Base-by-base conservation (phyloP, 176 grass and related monocot species). In the Carex scoparia region DNA sequence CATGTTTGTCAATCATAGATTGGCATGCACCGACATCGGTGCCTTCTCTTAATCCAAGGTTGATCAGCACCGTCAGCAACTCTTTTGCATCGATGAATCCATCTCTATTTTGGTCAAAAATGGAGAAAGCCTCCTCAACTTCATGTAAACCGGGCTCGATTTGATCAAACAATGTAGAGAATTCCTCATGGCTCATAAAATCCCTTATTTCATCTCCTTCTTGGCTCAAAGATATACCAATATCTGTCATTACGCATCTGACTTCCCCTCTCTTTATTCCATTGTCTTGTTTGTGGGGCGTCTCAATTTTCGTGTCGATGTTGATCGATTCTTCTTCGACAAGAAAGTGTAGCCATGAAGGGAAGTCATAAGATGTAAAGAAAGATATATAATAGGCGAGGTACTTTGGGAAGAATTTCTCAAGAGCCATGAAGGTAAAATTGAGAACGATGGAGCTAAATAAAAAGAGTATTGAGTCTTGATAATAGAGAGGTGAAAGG, bases 141-240 rank as follows among this genome's bases (percentile, higher is more conserved):
- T 98, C 95, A 11, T 65, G 82, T 80, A 98, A 88, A 69, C 95
- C 94, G 2, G 95, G 92, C 82, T 98, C 95, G 3, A 85, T 90
- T 79, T 90, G 86, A 35, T 94, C 92, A 62, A 98, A 98, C 61
- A 98, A 23, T 10, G 37, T 16, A 0, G 40, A n/a, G 10, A 88
- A 81, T 42, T 98, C 89, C 49, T 44, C 59, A 65, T n/a, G 64
- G 51, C 84, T 82, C 56, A 90, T 60, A 14, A 6, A 38, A 38
- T 87, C 53, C 27, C 14, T 5, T 81, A 81, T 69, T 84, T 80
- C 71, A 75, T 85, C 44, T 0, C 5, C 7, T 33, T 81, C 42
- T 83, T 65, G 19, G 62, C 38, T 83, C 23, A 51, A 15, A 68
- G 33, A 63, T 33, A 83, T 44, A 32, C 80, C 59, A n/a, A 83